Evolutionary conservation across 2,329 filamentous ascomycete species (phyloP), one percentile per base, ranked within the genome.

Genomic region (Cladosporium sp.): DNA sequence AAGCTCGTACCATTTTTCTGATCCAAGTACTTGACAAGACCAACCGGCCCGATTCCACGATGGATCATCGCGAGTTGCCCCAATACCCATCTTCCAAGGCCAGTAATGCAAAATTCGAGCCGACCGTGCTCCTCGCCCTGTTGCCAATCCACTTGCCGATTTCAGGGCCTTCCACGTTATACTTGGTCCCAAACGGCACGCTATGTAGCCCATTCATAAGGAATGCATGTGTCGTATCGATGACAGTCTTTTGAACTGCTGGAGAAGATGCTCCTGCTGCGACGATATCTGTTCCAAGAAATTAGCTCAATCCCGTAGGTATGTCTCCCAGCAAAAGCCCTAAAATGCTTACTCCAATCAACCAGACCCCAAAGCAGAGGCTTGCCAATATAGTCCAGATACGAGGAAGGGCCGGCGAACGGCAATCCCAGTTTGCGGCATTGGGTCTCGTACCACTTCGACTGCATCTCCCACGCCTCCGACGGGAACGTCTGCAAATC

Each of bases 401-500:
- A 60, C 7, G 54, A 52, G 1, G 54, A 42, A 9, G 66, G 65
- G 3, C 64, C 65, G 3, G 65, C 66, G 22, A 63, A 67, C 2
- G 65, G 52, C 8, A 68, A 60, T 2, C 66, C 66, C 25, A 58
- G 52, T 36, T 61, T 58, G 17, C 59, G 28, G 6, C 67, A 59
- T 22, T 67, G 62, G 20, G 54, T 58, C 38, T 64, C 55, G 22
- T 66, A 68, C 62, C 64, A 66, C 5, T 60, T 37, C 3, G 61
- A 64, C 52, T 68, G 66, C 47, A 64, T 14, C 5, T 62, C 59
- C 63, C 64, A 69, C 1, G 65, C 65, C 14, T 61, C 51, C 17
- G 58, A 14, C 3, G 65, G 77, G 56, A 83, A 72, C 15, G 74
- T 69, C 43, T 54, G 61, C 15, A 82, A 70, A 9, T 72, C 69